Percentiles rank a stretch among this genome's conserved stretches.
Conservation (phyloP, 345 rosid species). For the Euphorbia pulcherrima region DNA sequence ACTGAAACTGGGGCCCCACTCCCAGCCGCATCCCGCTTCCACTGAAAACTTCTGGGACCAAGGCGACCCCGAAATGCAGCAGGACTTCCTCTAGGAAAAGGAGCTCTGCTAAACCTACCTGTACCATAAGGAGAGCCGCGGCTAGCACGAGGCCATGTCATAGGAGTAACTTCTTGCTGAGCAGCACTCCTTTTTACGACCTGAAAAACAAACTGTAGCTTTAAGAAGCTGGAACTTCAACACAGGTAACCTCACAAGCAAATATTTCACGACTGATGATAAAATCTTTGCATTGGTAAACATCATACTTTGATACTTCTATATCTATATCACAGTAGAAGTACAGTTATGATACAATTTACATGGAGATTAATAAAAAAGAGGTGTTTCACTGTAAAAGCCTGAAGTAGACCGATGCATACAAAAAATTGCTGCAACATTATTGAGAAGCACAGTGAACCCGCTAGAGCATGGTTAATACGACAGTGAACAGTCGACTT, state of each 20-base stretch:
- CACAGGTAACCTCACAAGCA: background rate
- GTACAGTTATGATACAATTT: no score
- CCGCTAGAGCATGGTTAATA: background rate
- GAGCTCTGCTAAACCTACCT: constrained; percentile 55
- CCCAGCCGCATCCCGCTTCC: constrained; percentile 78
- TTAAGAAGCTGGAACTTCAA: background rate
- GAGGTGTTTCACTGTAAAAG: background rate
- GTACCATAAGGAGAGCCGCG: constrained; percentile 42
- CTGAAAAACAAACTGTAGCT: constrained; percentile 34
- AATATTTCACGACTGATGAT: background rate
- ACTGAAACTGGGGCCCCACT: constrained; percentile 28
- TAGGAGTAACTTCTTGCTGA: constrained; percentile 52
- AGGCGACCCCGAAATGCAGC: constrained; percentile 60
- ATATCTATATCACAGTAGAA: no score
- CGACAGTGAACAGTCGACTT: background rate
- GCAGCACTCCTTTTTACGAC: constrained; percentile 65
- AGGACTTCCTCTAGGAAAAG: constrained; percentile 59
- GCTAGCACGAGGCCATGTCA: constrained; percentile 57
- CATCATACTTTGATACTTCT: no score
- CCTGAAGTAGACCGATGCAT: background rate
- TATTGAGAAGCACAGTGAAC: background rate
- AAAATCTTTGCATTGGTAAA: background rate
- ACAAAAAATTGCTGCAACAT: background rate
- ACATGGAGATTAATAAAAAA: background rate
- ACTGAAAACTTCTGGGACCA: constrained; percentile 88